Evolutionary conservation across 2,329 filamentous ascomycete genomes (phyloP).

Genomic region (Exophiala alcalophila): DNA sequence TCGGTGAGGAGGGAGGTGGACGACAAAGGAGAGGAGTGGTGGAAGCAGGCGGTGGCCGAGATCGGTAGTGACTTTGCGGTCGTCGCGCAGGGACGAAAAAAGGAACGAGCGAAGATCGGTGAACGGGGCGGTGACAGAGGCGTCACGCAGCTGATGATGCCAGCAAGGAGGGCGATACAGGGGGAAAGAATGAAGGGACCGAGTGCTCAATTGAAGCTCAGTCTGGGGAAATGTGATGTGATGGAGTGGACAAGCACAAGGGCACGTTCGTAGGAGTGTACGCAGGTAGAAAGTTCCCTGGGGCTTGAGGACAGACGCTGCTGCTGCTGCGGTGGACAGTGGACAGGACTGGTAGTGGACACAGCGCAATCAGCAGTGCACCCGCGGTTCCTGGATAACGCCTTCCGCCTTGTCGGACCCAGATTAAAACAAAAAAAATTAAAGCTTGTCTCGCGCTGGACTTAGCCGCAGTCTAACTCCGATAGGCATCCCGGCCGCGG

Average conservation of each 20-base stretch:
- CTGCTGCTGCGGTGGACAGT: too few relatives aligned
- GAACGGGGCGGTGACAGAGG: too few relatives aligned
- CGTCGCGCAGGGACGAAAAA: too few relatives aligned
- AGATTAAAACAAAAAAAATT: slow-evolving; percentile 15
- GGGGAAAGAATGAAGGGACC: not conserved
- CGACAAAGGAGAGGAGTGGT: not conserved
- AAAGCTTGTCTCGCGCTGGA: slow-evolving; percentile 8
- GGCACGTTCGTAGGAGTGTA: not conserved
- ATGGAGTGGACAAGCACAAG: too few relatives aligned
- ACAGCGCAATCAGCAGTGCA: too few relatives aligned
- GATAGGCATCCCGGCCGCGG: slow-evolving; percentile 10
- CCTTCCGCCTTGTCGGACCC: too few relatives aligned
- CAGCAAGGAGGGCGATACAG: not conserved
- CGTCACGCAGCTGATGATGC: too few relatives aligned
- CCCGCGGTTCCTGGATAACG: too few relatives aligned
- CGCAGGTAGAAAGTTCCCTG: not conserved
- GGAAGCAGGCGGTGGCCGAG: slow-evolving; percentile 3
- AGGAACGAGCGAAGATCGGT: too few relatives aligned
- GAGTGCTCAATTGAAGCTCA: not conserved
- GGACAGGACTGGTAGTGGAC: too few relatives aligned
- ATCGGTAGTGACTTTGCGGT: slow-evolving; percentile 3
- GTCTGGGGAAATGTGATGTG: too few relatives aligned
- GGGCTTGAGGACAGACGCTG: not conserved
- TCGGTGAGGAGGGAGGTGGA: slow-evolving; percentile 23
- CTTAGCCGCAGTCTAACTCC: slow-evolving; percentile 7